Evolutionary conservation across 805 yeast genomes (phyloP), one percentile per base, ranked within the genome.

Genomic region (Teunomyces barrocoloradensis): DNA sequence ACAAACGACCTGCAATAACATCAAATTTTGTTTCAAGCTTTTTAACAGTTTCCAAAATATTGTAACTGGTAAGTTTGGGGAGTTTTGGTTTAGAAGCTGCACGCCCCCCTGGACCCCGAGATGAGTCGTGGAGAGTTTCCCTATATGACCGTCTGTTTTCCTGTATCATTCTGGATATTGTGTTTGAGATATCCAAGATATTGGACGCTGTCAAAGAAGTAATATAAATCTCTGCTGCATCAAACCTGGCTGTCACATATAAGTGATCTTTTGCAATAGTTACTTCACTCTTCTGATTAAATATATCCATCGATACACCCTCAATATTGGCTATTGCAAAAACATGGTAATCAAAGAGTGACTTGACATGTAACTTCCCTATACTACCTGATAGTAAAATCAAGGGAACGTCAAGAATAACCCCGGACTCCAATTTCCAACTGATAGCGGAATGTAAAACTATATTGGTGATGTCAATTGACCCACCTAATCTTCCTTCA

Each of bases 121-220:
- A 71, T 0, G 88, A 81, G 53, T 84, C 91, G 35, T 78, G 74
- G 49, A 89, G 69, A 3, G 87, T 89, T 53, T 89, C 95, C 39
- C 76, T 79, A 60, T 90, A 90, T 0, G 94, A 85, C 2, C 79
- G 73, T 52, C 75, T 77, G 53, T 81, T 85, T 52, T 89, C 96
- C 54, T 84, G 87, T 33, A 81, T 74, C 71, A 90, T 83, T 55
- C 96, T 74, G 43, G 78, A 64, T 15, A 88, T 68, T 1, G 94
- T 82, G 46, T 83, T 82, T 57, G 80, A 78, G 39, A 94, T 84
- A 63, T 91, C 97, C 53, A 85, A 74, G 27, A 89, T 71, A 57
- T 87, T 89, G 0, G 96, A 84, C 0, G 94, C 94, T 0, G 96
- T 85, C 58, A 94, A 74, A 0, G 96, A 89, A 0, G 98, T 91